Evolutionary conservation across 2,329 filamentous ascomycete species (phyloP).

Genomic region (Magnaporthiopsis rhizophila): DNA sequence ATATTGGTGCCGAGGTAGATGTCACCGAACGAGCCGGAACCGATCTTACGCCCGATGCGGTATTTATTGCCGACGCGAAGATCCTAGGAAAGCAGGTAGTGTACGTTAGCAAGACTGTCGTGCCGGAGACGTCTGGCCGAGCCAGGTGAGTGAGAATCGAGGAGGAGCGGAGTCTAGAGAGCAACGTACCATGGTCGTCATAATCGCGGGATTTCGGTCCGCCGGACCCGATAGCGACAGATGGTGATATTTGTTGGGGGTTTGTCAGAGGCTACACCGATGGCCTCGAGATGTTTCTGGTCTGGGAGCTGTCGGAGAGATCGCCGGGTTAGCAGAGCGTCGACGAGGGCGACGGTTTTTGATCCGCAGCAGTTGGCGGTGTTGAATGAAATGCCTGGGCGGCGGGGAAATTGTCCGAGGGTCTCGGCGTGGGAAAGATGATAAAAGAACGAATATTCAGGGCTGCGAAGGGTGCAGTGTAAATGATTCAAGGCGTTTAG

Average conservation of each 20-base stretch:
- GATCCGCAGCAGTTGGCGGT: not conserved
- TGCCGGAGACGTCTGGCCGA: too few relatives aligned
- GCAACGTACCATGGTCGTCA: conserved; percentile 44
- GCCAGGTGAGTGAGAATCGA: not conserved
- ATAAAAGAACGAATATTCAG: not conserved
- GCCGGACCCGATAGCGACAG: not conserved
- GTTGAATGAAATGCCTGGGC: not conserved
- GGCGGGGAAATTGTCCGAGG: not conserved
- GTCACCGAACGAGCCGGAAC: conserved; percentile 93
- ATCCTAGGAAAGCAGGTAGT: conserved; percentile 52
- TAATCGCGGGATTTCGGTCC: conserved; percentile 21
- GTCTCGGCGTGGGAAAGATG: not conserved
- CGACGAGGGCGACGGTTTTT: not conserved
- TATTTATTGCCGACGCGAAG: conserved; percentile 99
- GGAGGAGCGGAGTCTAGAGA: not conserved
- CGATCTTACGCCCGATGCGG: conserved; percentile 98
- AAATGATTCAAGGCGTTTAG: not conserved
- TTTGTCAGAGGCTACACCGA: not conserved
- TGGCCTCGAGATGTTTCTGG: not conserved
- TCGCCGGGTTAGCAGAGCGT: not conserved
- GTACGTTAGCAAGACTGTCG: conserved; percentile 8
- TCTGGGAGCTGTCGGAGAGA: not conserved
- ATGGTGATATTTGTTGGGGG: not conserved
- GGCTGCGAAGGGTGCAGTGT: not conserved
- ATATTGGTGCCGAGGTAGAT: conserved; percentile 99